A percentile compares a stretch with the other conserved stretches of the same genome.
phyloP scores from a whole-genome alignment of 257 asterid genomes.

The Nicotiana noctiflora region DNA sequence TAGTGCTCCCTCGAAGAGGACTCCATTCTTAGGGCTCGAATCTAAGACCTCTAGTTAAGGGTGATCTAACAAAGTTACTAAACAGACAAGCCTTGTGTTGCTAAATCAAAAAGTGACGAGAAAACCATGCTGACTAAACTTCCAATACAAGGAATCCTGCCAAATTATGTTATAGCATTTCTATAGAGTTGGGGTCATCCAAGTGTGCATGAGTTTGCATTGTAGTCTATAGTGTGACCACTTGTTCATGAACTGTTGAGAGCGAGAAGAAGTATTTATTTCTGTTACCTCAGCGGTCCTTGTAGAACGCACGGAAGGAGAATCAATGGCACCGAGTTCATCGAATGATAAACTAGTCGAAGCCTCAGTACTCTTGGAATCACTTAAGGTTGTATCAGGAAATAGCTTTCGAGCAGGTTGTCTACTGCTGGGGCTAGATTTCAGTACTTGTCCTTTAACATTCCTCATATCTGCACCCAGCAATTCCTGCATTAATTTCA shows the following conservation, averaged over 20 bases:
- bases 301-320: constrained; percentile 60
- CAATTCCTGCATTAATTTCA: constrained; percentile 38
- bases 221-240: background rate
- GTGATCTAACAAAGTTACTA: too few species aligned
- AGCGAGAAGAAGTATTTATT: constrained; percentile 1
- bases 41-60: too few species aligned
- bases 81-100: background rate
- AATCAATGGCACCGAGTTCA: constrained; percentile 48
- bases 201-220: background rate
- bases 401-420: constrained; percentile 63
- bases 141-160: background rate
- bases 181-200: background rate
- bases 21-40: too few species aligned
- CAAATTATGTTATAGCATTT: background rate
- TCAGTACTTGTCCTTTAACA: constrained; percentile 42
- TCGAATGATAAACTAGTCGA: constrained; percentile 49
- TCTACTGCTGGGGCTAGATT: constrained; percentile 48
- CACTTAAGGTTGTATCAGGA: constrained; percentile 50
- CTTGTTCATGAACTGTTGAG: background rate
- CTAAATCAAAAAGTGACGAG: background rate
- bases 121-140: background rate
- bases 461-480: constrained; percentile 55
- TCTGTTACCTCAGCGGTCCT: constrained; percentile 57
- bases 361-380: constrained; percentile 61
- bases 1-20: too few species aligned